Evolutionary conservation across 441 rosid genomes (phyloP).

Genomic region (Gossypium davidsonii): DNA sequence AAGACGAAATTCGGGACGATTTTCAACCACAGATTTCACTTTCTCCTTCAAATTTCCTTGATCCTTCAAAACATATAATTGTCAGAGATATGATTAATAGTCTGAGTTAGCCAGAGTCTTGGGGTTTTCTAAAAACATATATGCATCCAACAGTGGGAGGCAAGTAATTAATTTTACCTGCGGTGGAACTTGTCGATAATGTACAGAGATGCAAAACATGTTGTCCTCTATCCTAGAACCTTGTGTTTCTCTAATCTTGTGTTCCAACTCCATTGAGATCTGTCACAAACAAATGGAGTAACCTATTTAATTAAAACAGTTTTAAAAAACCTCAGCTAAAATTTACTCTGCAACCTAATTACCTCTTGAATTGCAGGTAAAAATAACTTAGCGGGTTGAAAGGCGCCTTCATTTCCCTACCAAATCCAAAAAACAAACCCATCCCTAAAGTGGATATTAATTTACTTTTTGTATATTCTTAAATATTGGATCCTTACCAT

Average conservation of each 20-base stretch:
- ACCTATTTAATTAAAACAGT: no score
- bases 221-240: slow-evolving; percentile 43
- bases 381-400: slow-evolving; percentile 41
- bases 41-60: slow-evolving; percentile 28
- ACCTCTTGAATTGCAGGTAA: slow-evolving; percentile 39
- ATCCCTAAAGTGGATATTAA: neutral
- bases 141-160: no score
- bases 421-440: neutral
- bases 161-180: slow-evolving; percentile 22
- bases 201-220: slow-evolving; percentile 40
- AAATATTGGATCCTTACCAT: no score
- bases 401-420: slow-evolving; percentile 30
- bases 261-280: slow-evolving; percentile 28
- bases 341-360: neutral
- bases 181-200: slow-evolving; percentile 32
- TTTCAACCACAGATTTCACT: slow-evolving; percentile 38
- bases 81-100: no score
- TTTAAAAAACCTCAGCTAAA: no score
- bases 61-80: slow-evolving; percentile 28
- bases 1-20: slow-evolving; percentile 26
- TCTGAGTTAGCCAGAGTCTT: no score
- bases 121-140: no score
- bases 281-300: slow-evolving; percentile 7
- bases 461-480: no score
- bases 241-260: slow-evolving; percentile 19